phyloP scores from a whole-genome alignment of 352 stramenopile genomes.

The Phytophthora vignae region DNA sequence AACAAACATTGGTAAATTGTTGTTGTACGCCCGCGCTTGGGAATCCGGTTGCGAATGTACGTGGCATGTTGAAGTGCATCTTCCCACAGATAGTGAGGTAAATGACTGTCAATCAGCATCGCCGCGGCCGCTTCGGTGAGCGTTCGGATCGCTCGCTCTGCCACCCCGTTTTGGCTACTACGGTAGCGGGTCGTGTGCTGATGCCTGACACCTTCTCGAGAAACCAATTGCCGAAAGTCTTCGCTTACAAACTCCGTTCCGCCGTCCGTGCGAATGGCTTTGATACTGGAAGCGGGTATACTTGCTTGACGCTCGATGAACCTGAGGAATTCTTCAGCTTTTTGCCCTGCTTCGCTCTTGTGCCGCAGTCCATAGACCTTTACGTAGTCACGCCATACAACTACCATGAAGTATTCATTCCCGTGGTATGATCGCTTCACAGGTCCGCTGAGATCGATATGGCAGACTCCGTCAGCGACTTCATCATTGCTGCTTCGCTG shows the following conservation, averaged over 20 bases:
- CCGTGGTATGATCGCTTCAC: background rate
- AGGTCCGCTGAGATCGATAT: too few species aligned
- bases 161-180: background rate
- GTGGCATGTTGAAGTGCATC: slow-evolving; percentile 5
- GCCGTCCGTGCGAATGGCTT: background rate
- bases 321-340: background rate
- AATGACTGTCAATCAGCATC: background rate
- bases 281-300: background rate
- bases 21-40: too few species aligned
- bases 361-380: background rate
- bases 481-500: too few species aligned
- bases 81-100: background rate
- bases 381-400: background rate
- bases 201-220: background rate
- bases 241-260: background rate
- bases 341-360: background rate
- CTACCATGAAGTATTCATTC: background rate
- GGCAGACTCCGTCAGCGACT: too few species aligned
- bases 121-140: background rate
- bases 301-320: background rate
- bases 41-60: slow-evolving; percentile 9
- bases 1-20: slow-evolving; percentile 9
- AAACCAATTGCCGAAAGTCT: background rate
- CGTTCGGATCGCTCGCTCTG: background rate
- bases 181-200: background rate